A percentile compares a stretch with the other conserved stretches of the same genome.
phyloP scores from a whole-genome alignment of 768 basidiomycete species.

The Tremella fuciformis region DNA sequence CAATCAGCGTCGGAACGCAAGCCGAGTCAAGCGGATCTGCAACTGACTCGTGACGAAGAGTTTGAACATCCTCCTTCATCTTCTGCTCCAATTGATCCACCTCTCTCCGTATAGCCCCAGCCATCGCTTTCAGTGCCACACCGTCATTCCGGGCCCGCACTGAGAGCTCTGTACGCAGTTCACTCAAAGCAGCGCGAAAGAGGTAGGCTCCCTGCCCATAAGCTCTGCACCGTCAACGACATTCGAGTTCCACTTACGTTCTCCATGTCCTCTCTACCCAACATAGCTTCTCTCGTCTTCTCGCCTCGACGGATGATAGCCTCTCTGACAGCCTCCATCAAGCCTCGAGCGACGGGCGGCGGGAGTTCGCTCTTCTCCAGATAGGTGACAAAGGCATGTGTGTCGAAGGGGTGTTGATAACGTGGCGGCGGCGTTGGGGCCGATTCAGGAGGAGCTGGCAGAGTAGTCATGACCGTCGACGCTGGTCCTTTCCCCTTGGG shows the following conservation, averaged over 20 bases:
- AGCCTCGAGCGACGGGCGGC: constrained; percentile 31
- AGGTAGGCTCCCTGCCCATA: constrained; percentile 19
- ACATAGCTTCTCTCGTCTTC: constrained; percentile 38
- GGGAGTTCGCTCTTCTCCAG: constrained; percentile 49
- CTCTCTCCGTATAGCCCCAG: constrained; percentile 75
- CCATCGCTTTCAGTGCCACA: constrained; percentile 72
- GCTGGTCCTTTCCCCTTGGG: not conserved
- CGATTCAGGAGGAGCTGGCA: constrained; percentile 6
- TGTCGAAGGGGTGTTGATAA: constrained; percentile 53
- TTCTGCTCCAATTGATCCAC: constrained; percentile 79
- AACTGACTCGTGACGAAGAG: constrained; percentile 84
- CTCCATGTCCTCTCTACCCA: constrained; percentile 54
- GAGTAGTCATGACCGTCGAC: constrained; percentile 2
- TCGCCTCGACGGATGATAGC: constrained; percentile 46
- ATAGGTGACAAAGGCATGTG: constrained; percentile 53
- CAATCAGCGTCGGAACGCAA: constrained; percentile 6
- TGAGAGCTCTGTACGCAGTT: constrained; percentile 79
- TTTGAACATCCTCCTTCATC: constrained; percentile 88
- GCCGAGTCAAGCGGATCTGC: not conserved
- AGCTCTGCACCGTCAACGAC: not conserved
- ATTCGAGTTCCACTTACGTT: constrained; percentile 48
- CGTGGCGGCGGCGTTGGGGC: constrained; percentile 9
- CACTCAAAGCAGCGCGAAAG: constrained; percentile 87
- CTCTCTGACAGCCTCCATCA: constrained; percentile 52
- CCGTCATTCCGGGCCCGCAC: constrained; percentile 79